These are phyloP conservation scores for Flaveria floridana DNA, from an alignment of 140 eudicot genomes.

Conservation along the genomic window DNA sequence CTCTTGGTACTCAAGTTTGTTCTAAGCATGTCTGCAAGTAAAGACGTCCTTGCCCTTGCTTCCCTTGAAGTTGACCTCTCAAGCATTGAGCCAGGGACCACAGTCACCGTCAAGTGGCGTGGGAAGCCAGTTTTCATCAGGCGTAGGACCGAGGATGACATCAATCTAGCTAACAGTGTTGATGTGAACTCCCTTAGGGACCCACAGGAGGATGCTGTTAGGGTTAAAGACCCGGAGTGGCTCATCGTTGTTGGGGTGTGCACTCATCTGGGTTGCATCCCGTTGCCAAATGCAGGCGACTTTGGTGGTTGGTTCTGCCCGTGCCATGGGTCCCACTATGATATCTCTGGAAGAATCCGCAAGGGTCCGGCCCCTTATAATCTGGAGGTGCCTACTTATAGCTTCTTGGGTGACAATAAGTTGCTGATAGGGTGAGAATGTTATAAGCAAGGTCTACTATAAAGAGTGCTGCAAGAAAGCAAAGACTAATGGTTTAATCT, in stretches of 20 bases:
- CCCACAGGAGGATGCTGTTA: conserved; percentile 69
- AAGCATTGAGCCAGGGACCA: conserved; percentile 77
- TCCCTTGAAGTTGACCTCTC: conserved; percentile 81
- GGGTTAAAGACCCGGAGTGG: conserved; percentile 86
- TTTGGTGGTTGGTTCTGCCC: conserved; percentile 94
- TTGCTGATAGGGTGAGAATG: conserved; percentile 56
- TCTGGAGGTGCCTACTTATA: conserved; percentile 81
- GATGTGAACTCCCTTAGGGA: conserved; percentile 64
- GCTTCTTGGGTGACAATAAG: conserved; percentile 79
- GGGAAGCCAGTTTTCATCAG: conserved; percentile 85
- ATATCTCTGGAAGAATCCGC: conserved; percentile 81
- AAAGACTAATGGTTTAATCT: conserved; percentile 26
- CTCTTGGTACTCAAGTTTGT: conserved; percentile 73
- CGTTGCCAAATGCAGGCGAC: conserved; percentile 87
- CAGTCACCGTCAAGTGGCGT: conserved; percentile 87
- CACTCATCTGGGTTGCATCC: conserved; percentile 86
- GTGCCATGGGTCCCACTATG: conserved; percentile 84
- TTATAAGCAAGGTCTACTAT: background rate
- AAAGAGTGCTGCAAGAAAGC: conserved; percentile 19
- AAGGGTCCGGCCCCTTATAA: conserved; percentile 87
- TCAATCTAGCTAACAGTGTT: conserved; percentile 69
- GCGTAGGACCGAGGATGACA: conserved; percentile 68
- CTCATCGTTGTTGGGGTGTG: conserved; percentile 87
- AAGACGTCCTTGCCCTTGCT: conserved; percentile 88
- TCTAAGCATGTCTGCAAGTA: conserved; percentile 85